Evolutionary conservation across 148 eudicot species (phyloP).

Genomic region (Vaccinium vitisidaea): DNA sequence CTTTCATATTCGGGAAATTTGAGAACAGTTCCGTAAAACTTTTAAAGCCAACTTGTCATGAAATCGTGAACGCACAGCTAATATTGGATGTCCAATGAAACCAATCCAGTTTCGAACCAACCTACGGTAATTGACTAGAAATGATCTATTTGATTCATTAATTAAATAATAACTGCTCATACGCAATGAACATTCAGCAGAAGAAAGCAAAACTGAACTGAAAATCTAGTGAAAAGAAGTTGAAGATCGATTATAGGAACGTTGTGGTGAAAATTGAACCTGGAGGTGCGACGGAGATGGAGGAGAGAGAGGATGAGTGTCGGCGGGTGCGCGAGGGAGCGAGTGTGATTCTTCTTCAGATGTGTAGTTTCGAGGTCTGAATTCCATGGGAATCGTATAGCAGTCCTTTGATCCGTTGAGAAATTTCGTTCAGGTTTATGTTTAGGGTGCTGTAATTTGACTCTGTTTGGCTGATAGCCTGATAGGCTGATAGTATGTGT

Average conservation of each 20-base stretch:
- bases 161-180: background rate
- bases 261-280: slow-evolving; percentile 26
- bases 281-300: slow-evolving; percentile 29
- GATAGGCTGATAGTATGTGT: background rate
- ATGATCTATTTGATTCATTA: background rate
- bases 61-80: background rate
- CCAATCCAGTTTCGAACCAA: background rate
- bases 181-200: background rate
- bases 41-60: too few relatives aligned
- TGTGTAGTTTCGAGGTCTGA: slow-evolving; percentile 46
- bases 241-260: background rate
- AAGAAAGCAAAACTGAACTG: background rate
- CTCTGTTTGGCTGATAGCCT: background rate
- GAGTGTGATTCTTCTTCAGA: slow-evolving; percentile 40
- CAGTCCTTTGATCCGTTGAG: background rate
- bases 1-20: background rate
- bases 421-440: background rate
- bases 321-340: slow-evolving; percentile 37
- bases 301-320: slow-evolving; percentile 58
- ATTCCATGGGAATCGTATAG: slow-evolving; percentile 29
- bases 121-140: background rate
- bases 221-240: background rate
- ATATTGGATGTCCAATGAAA: background rate
- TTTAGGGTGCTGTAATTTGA: background rate
- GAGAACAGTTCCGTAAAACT: background rate